phyloP scores from a whole-genome alignment of 139 green algal species.

The Pseudopediastrum boryanum region DNA sequence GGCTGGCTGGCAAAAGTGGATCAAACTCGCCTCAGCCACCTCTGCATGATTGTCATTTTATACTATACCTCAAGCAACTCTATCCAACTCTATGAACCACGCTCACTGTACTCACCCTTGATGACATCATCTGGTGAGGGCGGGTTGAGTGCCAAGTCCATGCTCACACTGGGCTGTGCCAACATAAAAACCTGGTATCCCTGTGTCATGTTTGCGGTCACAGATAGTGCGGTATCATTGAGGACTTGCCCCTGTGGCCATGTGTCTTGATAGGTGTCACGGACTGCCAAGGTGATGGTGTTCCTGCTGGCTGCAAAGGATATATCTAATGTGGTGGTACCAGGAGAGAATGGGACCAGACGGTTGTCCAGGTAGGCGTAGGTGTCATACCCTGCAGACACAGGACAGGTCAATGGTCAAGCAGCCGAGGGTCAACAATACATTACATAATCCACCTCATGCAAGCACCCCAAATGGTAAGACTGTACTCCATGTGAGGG shows the following conservation, averaged over 20 bases:
- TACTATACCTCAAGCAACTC: no score
- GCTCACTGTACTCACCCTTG: no score
- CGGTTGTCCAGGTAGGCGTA: conserved; percentile 27
- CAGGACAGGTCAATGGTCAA: no score
- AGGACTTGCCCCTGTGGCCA: conserved; percentile 34
- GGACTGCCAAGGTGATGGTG: conserved; percentile 15
- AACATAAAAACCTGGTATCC: background rate
- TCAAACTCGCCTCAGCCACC: no score
- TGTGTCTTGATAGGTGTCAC: conserved; percentile 42
- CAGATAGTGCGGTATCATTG: conserved; percentile 4
- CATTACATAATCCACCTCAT: no score
- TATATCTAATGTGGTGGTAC: conserved; percentile 23
- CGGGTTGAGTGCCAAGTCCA: conserved; percentile 19
- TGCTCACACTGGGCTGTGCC: background rate
- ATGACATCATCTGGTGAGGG: background rate
- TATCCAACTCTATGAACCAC: no score
- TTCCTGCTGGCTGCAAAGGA: conserved; percentile 12
- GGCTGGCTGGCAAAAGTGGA: no score
- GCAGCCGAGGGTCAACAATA: no score
- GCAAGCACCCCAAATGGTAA: no score
- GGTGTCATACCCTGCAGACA: conserved; percentile 27
- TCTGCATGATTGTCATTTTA: no score
- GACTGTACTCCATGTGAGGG: no score
- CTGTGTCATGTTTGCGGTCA: conserved; percentile 47
- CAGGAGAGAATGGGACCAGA: conserved; percentile 23